Evolutionary conservation across 2,329 filamentous ascomycete species (phyloP).

Genomic region (Dactylellina sp.): DNA sequence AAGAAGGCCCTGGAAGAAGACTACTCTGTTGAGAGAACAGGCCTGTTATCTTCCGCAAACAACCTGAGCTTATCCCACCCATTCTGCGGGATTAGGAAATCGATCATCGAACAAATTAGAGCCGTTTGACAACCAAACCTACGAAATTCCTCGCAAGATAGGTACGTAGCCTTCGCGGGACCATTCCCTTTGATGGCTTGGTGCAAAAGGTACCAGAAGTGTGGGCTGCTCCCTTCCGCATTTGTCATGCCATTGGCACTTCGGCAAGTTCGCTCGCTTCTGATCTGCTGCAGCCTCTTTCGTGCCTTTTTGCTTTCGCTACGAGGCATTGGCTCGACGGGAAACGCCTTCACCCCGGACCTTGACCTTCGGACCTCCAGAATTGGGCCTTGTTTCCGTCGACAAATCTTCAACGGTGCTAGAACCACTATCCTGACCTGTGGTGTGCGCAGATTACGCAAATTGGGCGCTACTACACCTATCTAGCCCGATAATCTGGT

Average conservation of each 20-base stretch:
- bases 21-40: constrained; percentile 7
- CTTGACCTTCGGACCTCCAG: constrained; percentile 3
- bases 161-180: constrained; percentile 27
- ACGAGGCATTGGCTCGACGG: constrained; percentile 31
- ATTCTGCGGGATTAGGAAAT: constrained; percentile 50
- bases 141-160: not conserved
- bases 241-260: constrained; percentile 32
- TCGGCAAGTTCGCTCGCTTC: constrained; percentile 55
- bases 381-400: constrained; percentile 4
- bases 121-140: too few species aligned
- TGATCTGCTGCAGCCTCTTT: constrained; percentile 48
- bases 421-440: not conserved
- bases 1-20: constrained; percentile 11
- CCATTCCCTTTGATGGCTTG: constrained; percentile 7
- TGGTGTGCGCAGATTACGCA: constrained; percentile 44
- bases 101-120: constrained; percentile 38
- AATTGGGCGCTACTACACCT: constrained; percentile 14
- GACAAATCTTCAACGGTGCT: not conserved
- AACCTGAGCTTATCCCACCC: constrained; percentile 21
- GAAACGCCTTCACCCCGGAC: constrained; percentile 39
- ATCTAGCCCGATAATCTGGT: constrained; percentile 31
- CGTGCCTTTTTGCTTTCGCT: constrained; percentile 32
- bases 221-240: constrained; percentile 44
- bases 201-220: constrained; percentile 9
- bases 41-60: constrained; percentile 54